Evolutionary conservation across 78 protist genomes (phyloP).

Genomic region (Guillardia theta): DNA sequence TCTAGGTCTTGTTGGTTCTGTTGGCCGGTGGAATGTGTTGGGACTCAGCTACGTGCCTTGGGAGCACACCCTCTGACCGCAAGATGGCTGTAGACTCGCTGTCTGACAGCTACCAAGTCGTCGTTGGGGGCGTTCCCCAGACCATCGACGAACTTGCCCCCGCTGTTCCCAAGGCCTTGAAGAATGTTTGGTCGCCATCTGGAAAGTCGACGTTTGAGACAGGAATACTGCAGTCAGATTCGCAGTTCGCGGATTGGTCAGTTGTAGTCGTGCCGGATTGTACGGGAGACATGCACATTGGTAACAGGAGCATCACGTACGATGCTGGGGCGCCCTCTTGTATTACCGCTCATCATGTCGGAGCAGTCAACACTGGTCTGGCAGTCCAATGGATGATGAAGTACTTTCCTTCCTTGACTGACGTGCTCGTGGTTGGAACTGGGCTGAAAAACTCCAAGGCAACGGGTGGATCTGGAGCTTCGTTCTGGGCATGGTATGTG

Average conservation of each 20-base stretch:
- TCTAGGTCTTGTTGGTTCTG: background rate
- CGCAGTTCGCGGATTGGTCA: background rate
- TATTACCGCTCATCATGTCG: background rate
- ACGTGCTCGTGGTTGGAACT: background rate
- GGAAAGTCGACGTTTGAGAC: no score
- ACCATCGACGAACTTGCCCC: no score
- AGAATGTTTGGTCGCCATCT: no score
- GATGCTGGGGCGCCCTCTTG: background rate
- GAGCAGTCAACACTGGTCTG: background rate
- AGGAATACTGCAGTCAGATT: background rate
- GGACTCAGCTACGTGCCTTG: background rate
- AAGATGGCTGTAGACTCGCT: no score
- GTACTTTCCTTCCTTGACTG: background rate
- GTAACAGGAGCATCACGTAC: background rate
- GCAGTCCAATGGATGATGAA: background rate
- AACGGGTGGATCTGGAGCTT: background rate
- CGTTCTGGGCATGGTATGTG: background rate
- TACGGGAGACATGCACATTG: background rate
- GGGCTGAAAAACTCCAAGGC: background rate
- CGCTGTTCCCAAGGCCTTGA: no score
- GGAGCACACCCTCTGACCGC: no score
- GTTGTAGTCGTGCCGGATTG: constrained; percentile 15
- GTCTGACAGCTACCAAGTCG: no score
- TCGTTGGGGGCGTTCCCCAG: no score
- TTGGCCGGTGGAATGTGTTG: background rate